Base-by-base conservation (phyloP, 2,329 filamentous ascomycete genomes). In the Pyrenochaeta sp. region DNA sequence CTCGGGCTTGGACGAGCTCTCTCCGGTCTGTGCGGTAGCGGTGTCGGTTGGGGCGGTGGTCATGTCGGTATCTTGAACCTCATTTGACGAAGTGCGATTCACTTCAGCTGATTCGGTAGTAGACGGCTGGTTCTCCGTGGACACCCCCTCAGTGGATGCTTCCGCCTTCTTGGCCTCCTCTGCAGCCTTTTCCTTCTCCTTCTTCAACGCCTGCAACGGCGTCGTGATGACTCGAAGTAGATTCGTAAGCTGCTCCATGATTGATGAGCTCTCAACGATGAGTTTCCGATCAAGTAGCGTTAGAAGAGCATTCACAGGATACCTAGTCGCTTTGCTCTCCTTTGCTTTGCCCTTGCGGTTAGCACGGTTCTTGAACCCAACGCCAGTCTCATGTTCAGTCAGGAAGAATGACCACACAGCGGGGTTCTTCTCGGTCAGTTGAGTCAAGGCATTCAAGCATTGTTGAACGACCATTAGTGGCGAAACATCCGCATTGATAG, bases 401-500 rank as follows among this genome's bases (percentile, higher is more conserved):
- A 99, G 74, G 80, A 99, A 99, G 67, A 97, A 89, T 52, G 87
- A 90, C 23, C 91, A 85, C 37, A 97, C 88, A 63, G 96, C 90
- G 22, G 86, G 84, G 60, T 96, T 96, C 69, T 89, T 89, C 50
- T 86, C 83, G 10, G 89, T 90, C 15, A 99, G 80, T 60, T 91
- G 90, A 29, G 89, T 88, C 8, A 99, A 80, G 2, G 94, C 85
- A 52, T 88, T 86, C 24, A 99, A 80, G 63, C 94, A 97, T 71
- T 99, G 95, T 68, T 97, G 93, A 7, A 97, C 91, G 39, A 99
- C 90, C 77, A 96, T 85, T 28, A 97, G 81, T 9, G 95, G 95
- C 4, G 94, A 97, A 28, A 95, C 88, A 63, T 97, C 94, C 4
- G 89, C 89, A 68, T 86, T 90, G 35, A 86, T 83, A 70, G 73